Base-by-base conservation (phyloP, 2,329 filamentous ascomycete genomes). In the Botrytis fabae region DNA sequence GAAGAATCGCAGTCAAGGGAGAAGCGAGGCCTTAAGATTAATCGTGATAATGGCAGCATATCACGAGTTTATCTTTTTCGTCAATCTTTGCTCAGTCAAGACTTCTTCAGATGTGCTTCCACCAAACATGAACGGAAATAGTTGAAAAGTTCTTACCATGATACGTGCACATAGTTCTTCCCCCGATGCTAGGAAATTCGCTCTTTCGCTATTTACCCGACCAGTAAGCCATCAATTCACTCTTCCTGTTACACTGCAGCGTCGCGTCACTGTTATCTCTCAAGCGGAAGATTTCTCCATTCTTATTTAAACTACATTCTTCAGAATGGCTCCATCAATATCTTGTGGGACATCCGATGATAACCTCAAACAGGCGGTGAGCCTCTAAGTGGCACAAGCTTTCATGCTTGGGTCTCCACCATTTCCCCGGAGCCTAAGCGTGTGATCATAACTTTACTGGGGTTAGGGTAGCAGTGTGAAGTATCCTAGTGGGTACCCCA, bases 391-490 rank as follows among this genome's bases (percentile, higher is more conserved):
- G 65, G 65, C 9, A 42, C 16, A 57, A 57, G 65, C 60, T 71
- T 48, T 62, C 10, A 57, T 54, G 25, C 46, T 35, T 54, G 12
- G 40, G 48, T 48, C 32, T 71, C 69, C 69, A 71, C 69, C 69
- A 64, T 48, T 70, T 71, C 69, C 69, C 69, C 69, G 69, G 69
- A 71, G 60, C 65, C 65, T 46, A 54, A 51, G 69, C 69, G 44
- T 71, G 59, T 71, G 69, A 71, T 64, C 42, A 71, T 68, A 14
- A 68, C n/a, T 57, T 32, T 40, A 42, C 48, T 40, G 40, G 65
- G 65, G 48, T 44, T 44, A 68, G 48, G 9, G n/a, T 57, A 25
- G 48, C n/a, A 54, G 35, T 8, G 18, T 57, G 48, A 68, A 68
- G 48, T 68, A 57, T 68, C 48, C 18, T n/a, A 68, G 65, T 57